phyloP scores from a whole-genome alignment of 2,329 filamentous ascomycete species.

The Fusarium dimerum region DNA sequence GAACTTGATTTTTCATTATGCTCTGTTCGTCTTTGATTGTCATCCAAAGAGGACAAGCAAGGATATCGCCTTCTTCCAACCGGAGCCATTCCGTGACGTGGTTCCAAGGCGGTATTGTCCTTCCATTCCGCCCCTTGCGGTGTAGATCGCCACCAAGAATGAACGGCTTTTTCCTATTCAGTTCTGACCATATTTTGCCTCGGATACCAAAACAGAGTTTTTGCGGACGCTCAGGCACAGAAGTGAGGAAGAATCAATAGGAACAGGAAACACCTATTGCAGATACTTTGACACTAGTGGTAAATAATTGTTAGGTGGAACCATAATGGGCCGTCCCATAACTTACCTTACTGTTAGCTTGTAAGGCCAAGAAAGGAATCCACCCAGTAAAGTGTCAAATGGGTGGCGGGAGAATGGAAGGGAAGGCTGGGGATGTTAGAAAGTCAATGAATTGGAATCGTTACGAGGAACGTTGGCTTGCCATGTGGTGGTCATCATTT shows the following conservation, averaged over 20 bases:
- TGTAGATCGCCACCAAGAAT: background rate
- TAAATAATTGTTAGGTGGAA: background rate
- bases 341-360: background rate
- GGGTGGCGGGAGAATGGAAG: background rate
- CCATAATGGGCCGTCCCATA: background rate
- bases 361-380: background rate
- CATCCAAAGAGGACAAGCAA: background rate
- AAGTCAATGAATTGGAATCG: background rate
- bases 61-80: conserved; percentile 2
- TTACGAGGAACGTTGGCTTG: too few relatives aligned
- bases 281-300: background rate
- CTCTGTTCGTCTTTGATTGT: too few relatives aligned
- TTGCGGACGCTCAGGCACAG: background rate
- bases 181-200: too few relatives aligned
- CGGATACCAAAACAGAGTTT: background rate
- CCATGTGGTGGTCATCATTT: background rate
- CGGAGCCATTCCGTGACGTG: background rate
- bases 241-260: background rate
- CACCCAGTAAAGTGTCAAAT: background rate
- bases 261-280: background rate
- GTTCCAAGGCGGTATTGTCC: background rate
- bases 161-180: background rate
- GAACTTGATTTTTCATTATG: background rate
- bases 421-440: background rate
- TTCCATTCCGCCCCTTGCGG: background rate